These are phyloP conservation scores for Talaromyces islandicus DNA, from an alignment of 2,329 filamentous ascomycete species.

Conservation along the genomic window DNA sequence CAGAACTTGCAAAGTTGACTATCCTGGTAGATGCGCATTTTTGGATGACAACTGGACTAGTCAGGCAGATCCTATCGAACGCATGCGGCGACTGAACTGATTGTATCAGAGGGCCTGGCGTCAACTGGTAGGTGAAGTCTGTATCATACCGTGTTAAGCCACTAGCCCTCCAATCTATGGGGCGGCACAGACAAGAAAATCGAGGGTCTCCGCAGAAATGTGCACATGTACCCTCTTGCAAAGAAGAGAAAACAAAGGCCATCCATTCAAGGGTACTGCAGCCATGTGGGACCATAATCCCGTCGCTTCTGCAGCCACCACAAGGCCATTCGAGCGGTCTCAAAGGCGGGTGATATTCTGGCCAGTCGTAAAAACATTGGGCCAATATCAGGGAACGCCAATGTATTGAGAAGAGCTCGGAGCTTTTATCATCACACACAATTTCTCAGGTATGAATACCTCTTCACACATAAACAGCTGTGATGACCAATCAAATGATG, in stretches of 20 bases:
- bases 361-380: not conserved
- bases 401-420: conserved; percentile 5
- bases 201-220: not conserved
- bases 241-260: not conserved
- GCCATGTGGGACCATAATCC: not conserved
- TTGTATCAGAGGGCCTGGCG: conserved; percentile 17
- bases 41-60: conserved; percentile 13
- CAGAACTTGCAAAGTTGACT: not conserved
- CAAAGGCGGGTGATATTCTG: conserved; percentile 3
- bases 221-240: not conserved
- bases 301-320: not conserved
- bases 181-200: not conserved
- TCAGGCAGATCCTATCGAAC: conserved; percentile 12
- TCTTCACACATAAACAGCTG: not conserved
- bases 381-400: not conserved
- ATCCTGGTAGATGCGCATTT: not conserved
- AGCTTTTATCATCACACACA: not conserved
- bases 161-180: not conserved
- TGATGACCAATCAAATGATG: not conserved
- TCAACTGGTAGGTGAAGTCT: conserved; percentile 11
- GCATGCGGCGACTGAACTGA: conserved; percentile 16
- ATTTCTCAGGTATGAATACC: not conserved
- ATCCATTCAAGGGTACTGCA: not conserved
- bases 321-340: conserved; percentile 1
- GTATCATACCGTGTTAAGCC: not conserved